Evolutionary conservation across 495 filamentous ascomycete species (phyloP).

Genomic region (Tuber calosporum): DNA sequence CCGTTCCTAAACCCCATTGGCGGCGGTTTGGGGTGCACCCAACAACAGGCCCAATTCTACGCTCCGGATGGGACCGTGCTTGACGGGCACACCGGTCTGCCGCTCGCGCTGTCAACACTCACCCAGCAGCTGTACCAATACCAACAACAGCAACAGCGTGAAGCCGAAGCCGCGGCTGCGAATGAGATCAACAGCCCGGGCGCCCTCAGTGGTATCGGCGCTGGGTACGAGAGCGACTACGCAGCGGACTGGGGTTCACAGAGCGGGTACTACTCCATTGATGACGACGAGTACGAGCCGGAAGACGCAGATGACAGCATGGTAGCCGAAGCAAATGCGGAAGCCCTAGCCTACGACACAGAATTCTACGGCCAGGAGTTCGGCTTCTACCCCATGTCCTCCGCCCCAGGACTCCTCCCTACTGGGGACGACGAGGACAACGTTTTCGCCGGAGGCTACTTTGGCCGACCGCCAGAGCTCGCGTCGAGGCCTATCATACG

Average conservation of each 20-base stretch:
- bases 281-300: conserved; percentile 51
- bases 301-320: conserved; percentile 75
- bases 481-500: conserved; percentile 61
- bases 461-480: conserved; percentile 66
- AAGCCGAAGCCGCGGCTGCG: conserved; percentile 26
- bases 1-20: conserved; percentile 42
- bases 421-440: conserved; percentile 26
- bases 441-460: conserved; percentile 68
- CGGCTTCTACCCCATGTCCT: conserved; percentile 82
- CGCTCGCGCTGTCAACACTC: conserved; percentile 37
- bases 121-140: conserved; percentile 38
- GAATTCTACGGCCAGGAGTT: conserved; percentile 97
- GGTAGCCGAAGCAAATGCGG: conserved; percentile 90
- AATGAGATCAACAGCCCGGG: conserved; percentile 9
- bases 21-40: conserved; percentile 37
- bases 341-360: conserved; percentile 80
- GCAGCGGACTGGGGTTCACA: conserved; percentile 28
- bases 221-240: conserved; percentile 32
- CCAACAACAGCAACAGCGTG: conserved; percentile 39
- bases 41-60: conserved; percentile 40
- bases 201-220: conserved; percentile 3
- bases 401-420: conserved; percentile 42
- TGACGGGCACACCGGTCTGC: conserved; percentile 36
- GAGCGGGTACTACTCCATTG: conserved; percentile 42
- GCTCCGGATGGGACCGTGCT: conserved; percentile 30